A percentile compares a stretch with the other conserved stretches of the same genome.
phyloP scores from a whole-genome alignment of 2,329 filamentous ascomycete species.

The Verticillium longisporum region DNA sequence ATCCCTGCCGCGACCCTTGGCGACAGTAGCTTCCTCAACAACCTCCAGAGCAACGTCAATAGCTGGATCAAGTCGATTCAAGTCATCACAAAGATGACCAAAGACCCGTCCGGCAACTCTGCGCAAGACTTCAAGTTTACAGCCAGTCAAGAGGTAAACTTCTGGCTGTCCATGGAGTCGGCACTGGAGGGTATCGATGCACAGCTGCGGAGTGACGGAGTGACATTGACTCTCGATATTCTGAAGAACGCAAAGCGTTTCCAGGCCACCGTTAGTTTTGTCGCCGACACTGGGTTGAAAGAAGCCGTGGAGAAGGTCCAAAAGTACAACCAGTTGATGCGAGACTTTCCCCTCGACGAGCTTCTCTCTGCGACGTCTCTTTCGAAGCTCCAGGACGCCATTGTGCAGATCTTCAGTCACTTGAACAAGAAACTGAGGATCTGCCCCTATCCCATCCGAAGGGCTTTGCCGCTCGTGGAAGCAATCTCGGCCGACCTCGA shows the following conservation, averaged over 20 bases:
- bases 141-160: slow-evolving; percentile 96
- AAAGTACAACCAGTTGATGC: slow-evolving; percentile 98
- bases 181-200: slow-evolving; percentile 86
- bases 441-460: slow-evolving; percentile 87
- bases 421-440: slow-evolving; percentile 97
- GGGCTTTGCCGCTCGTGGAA: slow-evolving; percentile 90
- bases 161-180: slow-evolving; percentile 96
- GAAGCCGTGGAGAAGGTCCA: slow-evolving; percentile 94
- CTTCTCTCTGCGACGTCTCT: slow-evolving; percentile 86
- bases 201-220: slow-evolving; percentile 82
- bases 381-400: slow-evolving; percentile 79
- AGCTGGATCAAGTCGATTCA: slow-evolving; percentile 99
- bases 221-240: slow-evolving; percentile 86
- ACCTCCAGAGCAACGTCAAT: slow-evolving; percentile 87
- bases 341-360: slow-evolving; percentile 94
- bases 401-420: slow-evolving; percentile 85
- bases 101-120: slow-evolving; percentile 65
- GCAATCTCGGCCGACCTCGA: slow-evolving; percentile 94
- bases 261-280: slow-evolving; percentile 94
- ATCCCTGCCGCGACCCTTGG: slow-evolving; percentile 71
- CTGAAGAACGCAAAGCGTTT: slow-evolving; percentile 96
- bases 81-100: slow-evolving; percentile 87
- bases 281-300: slow-evolving; percentile 89
- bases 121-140: slow-evolving; percentile 48
- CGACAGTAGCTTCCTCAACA: slow-evolving; percentile 90